Base-by-base conservation (phyloP, 1,139 yeast species). In the Candida tropicalis region DNA sequence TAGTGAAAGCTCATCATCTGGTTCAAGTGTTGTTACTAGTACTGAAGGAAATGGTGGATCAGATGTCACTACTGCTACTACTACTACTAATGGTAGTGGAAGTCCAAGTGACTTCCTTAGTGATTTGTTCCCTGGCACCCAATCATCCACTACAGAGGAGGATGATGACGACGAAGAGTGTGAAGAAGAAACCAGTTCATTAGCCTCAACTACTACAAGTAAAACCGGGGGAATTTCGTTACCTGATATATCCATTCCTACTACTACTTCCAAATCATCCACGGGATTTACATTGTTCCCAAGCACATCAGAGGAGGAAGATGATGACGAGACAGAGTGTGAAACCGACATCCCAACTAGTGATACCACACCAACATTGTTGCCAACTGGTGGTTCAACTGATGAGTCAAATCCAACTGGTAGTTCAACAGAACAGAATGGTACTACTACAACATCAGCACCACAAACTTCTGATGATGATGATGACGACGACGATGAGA, bases 401-500 rank as follows among this genome's bases (percentile, higher is more conserved):
- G 20, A 18, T 15, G 32, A 10, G 12, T 5, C 16, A 13, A 15
- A 8, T 3, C 18, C 32, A 28, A 15, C 32, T 12, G 27, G 25
- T 8, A 28, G 20, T 27, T 26, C 28, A 8, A 24, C 26, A 24
- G 11, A 4, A 5, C 9, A 24, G 4, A 24, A 10, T 24, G 26
- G 26, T 24, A n/a, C n/a, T n/a, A n/a, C n/a, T n/a, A n/a, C n/a
- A n/a, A n/a, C n/a, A n/a, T n/a, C n/a, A n/a, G n/a, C n/a, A n/a
- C n/a, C n/a, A n/a, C n/a, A n/a, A n/a, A n/a, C 22, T 18, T 5
- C 22, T 18, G 22, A 18, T 5, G 22, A 18, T 18, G 22, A 18
- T n/a, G 47, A 41, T 29, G 50, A 46, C 22, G 56, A 50, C 24
- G 58, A 50, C 17, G 50, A 44, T 15, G 54, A 48, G 10, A 44